Percentiles rank a stretch among this genome's conserved stretches.
Conservation (phyloP, 345 rosid species). For the Excoecaria agallocha region DNA sequence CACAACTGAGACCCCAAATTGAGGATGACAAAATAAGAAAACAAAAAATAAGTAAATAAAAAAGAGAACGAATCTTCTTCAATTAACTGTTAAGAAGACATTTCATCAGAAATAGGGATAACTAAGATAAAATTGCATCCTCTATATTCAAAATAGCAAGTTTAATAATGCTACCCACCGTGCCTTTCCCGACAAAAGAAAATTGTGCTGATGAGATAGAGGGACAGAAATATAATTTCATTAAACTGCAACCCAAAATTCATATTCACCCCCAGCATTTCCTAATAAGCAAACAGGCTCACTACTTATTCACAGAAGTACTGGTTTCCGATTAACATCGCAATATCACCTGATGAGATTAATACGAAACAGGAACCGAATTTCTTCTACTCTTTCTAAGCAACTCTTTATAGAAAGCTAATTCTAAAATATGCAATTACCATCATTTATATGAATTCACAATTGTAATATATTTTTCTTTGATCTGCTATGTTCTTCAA, state of each 20-base stretch:
- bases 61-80: not conserved
- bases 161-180: not conserved
- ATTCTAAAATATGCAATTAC: not conserved
- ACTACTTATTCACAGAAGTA: not conserved
- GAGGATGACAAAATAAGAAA: not conserved
- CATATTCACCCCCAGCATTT: not conserved
- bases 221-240: not conserved
- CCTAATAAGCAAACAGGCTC: not conserved
- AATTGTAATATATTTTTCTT: not conserved
- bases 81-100: not conserved
- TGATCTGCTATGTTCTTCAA: not conserved
- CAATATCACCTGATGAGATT: not conserved
- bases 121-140: not conserved
- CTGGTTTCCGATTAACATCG: not conserved
- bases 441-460: not conserved
- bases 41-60: not conserved
- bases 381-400: not conserved
- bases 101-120: not conserved
- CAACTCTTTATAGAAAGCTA: not conserved
- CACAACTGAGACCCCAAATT: constrained; percentile 1
- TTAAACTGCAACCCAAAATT: not conserved
- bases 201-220: not conserved
- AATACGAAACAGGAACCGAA: not conserved
- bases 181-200: not conserved
- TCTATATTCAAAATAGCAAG: not conserved